Conservation (phyloP, 129 eudicot species). For the Helianthus tuberosus region DNA sequence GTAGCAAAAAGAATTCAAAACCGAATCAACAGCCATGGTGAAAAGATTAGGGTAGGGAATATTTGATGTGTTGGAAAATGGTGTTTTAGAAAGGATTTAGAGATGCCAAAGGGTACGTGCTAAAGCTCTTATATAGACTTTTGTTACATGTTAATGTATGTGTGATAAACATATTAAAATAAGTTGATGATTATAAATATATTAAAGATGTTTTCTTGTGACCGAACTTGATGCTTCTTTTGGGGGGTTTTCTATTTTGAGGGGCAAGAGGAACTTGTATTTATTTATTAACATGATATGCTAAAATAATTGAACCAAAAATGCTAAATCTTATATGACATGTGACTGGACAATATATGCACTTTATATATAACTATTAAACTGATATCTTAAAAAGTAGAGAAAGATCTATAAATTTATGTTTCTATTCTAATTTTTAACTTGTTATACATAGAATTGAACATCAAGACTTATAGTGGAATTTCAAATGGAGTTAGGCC, state of each 20-base stretch:
- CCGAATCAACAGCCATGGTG: slow-evolving; percentile 28
- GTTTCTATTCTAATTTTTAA: too few species aligned
- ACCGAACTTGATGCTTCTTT: slow-evolving; percentile 7
- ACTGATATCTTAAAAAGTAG: too few species aligned
- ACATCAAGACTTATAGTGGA: too few species aligned
- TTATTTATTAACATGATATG: slow-evolving; percentile 20
- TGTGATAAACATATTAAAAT: neutral
- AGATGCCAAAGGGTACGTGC: slow-evolving; percentile 17
- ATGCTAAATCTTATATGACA: neutral
- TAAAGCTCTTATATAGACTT: slow-evolving; percentile 27
- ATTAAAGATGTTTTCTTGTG: slow-evolving; percentile 31
- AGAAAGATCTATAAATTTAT: too few species aligned
- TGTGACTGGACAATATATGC: neutral
- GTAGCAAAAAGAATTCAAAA: slow-evolving; percentile 26
- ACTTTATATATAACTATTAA: neutral
- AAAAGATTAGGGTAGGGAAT: slow-evolving; percentile 25
- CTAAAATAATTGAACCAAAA: neutral
- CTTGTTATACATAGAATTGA: too few species aligned
- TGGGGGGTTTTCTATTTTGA: slow-evolving; percentile 3
- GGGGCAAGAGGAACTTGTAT: slow-evolving; percentile 1
- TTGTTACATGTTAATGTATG: slow-evolving; percentile 17
- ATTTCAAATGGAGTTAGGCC: too few species aligned
- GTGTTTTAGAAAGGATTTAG: slow-evolving; percentile 29
- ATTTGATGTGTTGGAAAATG: slow-evolving; percentile 15
- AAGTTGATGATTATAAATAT: slow-evolving; percentile 7